Percentiles rank a stretch among this genome's conserved stretches.
Evolutionary conservation across 768 basidiomycete species (phyloP).

Genomic region (Lactarius sp.): DNA sequence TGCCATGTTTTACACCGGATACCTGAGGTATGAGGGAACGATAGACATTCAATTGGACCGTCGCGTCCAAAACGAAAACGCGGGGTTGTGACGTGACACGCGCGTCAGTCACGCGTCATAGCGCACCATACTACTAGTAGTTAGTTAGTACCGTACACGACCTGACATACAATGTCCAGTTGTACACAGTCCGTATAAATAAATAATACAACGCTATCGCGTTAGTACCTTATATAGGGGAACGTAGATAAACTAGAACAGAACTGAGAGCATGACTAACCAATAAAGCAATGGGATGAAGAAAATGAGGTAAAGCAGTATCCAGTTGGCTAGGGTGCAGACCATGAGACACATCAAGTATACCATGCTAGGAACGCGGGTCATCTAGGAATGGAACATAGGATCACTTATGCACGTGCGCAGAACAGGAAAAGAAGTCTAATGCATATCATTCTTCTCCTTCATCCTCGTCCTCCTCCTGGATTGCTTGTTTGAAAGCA

Average conservation of each 20-base stretch:
- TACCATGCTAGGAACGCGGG: background rate
- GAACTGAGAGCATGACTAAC: slow-evolving; percentile 16
- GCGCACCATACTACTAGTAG: no score
- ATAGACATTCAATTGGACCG: background rate
- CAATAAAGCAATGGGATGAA: slow-evolving; percentile 13
- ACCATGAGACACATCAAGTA: slow-evolving; percentile 11
- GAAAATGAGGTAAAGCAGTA: slow-evolving; percentile 2
- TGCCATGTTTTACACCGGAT: slow-evolving; percentile 12
- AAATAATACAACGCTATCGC: slow-evolving; percentile 15
- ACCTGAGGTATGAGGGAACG: background rate
- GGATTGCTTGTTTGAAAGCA: slow-evolving; percentile 66
- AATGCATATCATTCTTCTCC: slow-evolving; percentile 42
- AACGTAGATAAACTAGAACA: slow-evolving; percentile 19
- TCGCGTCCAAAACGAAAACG: background rate
- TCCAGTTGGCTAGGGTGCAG: slow-evolving; percentile 5
- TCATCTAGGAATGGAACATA: slow-evolving; percentile 16
- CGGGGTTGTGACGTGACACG: slow-evolving; percentile 5
- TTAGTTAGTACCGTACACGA: no score
- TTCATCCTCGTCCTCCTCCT: slow-evolving; percentile 84
- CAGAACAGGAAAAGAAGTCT: background rate
- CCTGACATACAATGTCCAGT: background rate
- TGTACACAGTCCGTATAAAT: slow-evolving; percentile 13
- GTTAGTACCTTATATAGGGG: slow-evolving; percentile 18
- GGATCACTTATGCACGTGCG: slow-evolving; percentile 3
- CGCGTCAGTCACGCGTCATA: slow-evolving; percentile 17